Evolutionary conservation across 2,329 filamentous ascomycete genomes (phyloP), one percentile per base, ranked within the genome.

Genomic region (Neophaeococcomyces mojaviensis): DNA sequence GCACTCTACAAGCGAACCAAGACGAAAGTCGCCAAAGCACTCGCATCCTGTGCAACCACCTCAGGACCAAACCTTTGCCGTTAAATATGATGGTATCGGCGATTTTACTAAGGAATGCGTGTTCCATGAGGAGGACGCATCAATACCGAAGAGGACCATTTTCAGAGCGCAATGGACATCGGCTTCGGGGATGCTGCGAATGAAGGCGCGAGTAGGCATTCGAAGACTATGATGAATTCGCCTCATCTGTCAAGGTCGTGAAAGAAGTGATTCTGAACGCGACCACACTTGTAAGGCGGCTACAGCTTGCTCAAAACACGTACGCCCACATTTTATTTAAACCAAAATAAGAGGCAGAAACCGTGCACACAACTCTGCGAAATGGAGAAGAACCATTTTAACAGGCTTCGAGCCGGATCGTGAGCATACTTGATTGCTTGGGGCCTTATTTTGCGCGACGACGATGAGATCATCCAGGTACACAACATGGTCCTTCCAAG

Each of bases 21-120:
- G 56, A 15, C 52, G 62, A 7, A 68, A 68, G 53, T 62, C 64
- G 1, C 63, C 64, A 0, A 66, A 64, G 49, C 58, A 63, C 15
- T 55, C 57, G 9, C 45, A 59, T 5, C 50, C 47, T 64, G 1
- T 65, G 64, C 24, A 61, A 67, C 31, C 45, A 65, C 20, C 37
- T 16, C 34, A 35, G 16, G 16, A 10, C 19, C n/a, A n/a, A 6
- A 35, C 12, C 12, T 18, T 16, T 4, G 36, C 6, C 8, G 19
- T 19, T 4, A n/a, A 20, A 39, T 15, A 20, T 7, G 12, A 4
- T 12, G 32, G 9, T 35, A 19, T 24, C 18, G 31, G 22, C 4
- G n/a, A 22, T 20, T 30, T 20, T 6, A n/a, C 18, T 7, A 34
- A 35, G 13, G 20, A 26, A 4, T 12, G 15, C n/a, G 32, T 22